Percentiles rank a stretch among this genome's conserved stretches.
Conservation (phyloP, 2,329 filamentous ascomycete species). For the Cytospora leucostoma region DNA sequence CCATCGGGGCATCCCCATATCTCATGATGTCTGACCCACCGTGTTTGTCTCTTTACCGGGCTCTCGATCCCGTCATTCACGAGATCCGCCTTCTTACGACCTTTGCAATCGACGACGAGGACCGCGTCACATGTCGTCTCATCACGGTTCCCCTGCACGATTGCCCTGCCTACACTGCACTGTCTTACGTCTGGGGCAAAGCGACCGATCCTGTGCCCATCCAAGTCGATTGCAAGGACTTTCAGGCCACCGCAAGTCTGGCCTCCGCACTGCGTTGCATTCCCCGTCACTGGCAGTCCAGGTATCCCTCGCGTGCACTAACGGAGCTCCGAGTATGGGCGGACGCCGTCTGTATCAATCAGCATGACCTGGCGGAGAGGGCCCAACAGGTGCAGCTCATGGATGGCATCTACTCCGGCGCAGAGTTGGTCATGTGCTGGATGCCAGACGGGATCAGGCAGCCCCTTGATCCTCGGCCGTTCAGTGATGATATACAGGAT, state of each 20-base stretch:
- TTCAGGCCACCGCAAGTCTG: conserved; percentile 3
- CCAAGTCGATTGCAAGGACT: not conserved
- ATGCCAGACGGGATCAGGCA: conserved; percentile 2
- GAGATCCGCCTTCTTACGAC: conserved; percentile 2
- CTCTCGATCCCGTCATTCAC: not conserved
- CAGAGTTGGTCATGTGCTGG: conserved; percentile 7
- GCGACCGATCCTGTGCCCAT: not conserved
- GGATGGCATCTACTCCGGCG: not conserved
- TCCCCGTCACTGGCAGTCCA: not conserved
- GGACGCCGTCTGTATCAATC: conserved; percentile 15
- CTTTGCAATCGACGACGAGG: not conserved
- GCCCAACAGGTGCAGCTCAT: conserved; percentile 4
- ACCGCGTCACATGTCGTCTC: not conserved
- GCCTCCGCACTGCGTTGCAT: not conserved
- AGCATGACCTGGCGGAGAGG: conserved; percentile 5
- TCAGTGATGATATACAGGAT: not conserved
- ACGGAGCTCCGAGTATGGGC: conserved; percentile 6
- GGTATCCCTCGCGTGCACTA: not conserved
- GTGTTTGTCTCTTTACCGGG: not conserved
- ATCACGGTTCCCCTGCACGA: not conserved
- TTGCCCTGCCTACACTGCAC: not conserved
- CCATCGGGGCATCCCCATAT: not conserved
- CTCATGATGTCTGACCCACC: not conserved
- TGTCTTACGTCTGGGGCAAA: conserved; percentile 6
- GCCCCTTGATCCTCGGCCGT: not conserved